Evolutionary conservation across 306 rosid species (phyloP).

Genomic region (Vicia villosa): DNA sequence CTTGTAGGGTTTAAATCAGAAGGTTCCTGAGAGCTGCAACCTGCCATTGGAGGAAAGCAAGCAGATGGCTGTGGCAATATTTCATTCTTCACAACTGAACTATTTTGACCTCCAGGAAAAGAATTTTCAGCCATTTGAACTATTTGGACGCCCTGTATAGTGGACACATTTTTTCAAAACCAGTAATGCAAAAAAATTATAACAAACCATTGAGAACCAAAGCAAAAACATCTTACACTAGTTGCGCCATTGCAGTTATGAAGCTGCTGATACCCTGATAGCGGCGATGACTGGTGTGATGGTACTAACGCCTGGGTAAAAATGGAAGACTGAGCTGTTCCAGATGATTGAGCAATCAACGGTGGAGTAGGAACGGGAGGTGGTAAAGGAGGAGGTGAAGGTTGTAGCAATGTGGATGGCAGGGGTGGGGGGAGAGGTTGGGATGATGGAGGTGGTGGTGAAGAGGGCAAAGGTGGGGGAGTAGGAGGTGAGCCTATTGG

Average conservation of each 20-base stretch:
- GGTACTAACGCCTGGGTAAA: constrained; percentile 57
- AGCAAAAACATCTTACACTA: constrained; percentile 57
- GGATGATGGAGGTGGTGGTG: constrained; percentile 66
- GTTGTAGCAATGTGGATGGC: constrained; percentile 53
- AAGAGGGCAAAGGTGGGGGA: constrained; percentile 91
- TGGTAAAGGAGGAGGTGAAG: constrained; percentile 67
- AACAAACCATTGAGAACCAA: constrained; percentile 14
- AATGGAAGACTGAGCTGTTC: constrained; percentile 56
- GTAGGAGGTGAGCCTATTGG: constrained; percentile 94
- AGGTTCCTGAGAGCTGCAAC: constrained; percentile 71
- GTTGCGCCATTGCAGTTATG: constrained; percentile 57
- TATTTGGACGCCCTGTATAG: constrained; percentile 75
- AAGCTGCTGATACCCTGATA: constrained; percentile 70
- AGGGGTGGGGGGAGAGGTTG: constrained; percentile 58
- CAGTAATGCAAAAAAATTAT: constrained; percentile 9
- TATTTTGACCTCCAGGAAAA: constrained; percentile 63
- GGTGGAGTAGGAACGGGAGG: constrained; percentile 52
- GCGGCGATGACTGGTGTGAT: constrained; percentile 66
- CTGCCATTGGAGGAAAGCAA: constrained; percentile 58
- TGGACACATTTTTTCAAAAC: constrained; percentile 25
- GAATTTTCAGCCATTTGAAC: constrained; percentile 71
- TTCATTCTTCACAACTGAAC: constrained; percentile 58
- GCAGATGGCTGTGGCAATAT: constrained; percentile 62
- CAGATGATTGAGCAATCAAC: constrained; percentile 64
- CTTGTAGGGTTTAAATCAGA: constrained; percentile 70